Evolutionary conservation across 2,329 filamentous ascomycete genomes (phyloP), one percentile per base, ranked within the genome.

Genomic region (Gliomastix tumulicola): DNA sequence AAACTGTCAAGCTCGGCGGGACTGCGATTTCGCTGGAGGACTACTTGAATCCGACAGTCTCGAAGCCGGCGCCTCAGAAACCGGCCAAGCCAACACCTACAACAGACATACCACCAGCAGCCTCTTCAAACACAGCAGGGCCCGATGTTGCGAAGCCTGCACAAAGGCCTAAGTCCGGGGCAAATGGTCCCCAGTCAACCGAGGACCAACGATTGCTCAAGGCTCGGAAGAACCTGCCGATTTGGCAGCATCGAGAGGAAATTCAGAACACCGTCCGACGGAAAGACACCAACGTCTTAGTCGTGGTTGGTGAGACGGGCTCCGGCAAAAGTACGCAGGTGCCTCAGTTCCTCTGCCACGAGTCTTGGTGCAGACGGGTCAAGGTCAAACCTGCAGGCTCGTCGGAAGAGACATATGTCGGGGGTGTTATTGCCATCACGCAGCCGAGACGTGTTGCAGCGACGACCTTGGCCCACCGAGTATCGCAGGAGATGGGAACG

Each of bases 241-340:
- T 96, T 46, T 95, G 86, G 78, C 63, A 73, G 5, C 76, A 88
- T 44, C 77, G 77, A 33, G 67, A 80, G 22, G 72, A 82, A 19
- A 94, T 96, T 34, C 77, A 79, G 23, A 53, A 68, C 13, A 68
- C 75, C 3, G 62, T 95, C 7, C 66, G 66, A 11, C 49, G 54
- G 6, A 35, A 45, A 13, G 63, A 76, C 22, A 25, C 20, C 43
- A 77, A 94, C 50, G 77, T 95, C 2, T 74, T 98, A 35, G 71
- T 98, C 0, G 66, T 98, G 12, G 83, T 92, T 3, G 90, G 90
- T 64, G 90, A 97, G 59, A 98, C 92, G 0, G 92, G 92, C 56
- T 94, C 87, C 12, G 92, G 92, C 55, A 98, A 98, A 63, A 94
- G 86, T 65, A 98, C 92, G 0, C 92, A 98, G 60, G 82, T 96